Base-by-base conservation (phyloP, 23 red algal genomes). In the Gracilaria vermiculophylla region DNA sequence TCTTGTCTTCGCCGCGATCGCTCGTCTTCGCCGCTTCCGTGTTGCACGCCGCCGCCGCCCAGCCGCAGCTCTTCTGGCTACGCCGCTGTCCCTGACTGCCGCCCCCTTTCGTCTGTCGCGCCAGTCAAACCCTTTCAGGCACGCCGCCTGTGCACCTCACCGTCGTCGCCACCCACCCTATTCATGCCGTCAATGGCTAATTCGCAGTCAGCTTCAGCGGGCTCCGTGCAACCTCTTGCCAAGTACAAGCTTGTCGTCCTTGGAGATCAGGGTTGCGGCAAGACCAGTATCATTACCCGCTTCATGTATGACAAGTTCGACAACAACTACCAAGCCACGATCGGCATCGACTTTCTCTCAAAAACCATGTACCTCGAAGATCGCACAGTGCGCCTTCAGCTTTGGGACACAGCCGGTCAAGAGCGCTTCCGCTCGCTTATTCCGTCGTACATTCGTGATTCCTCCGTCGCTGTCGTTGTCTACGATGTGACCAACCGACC, bases 251-350 rank as follows among this genome's bases (percentile, higher is more conserved):
- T 98, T 14, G 96, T 98, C 23, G 94, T 98, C 65, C 72, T 98
- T 11, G 96, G 96, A 16, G 96, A 98, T 81, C 96, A 98, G 73
- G 82, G 92, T 2, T 94, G 94, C 16, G 96, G 96, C n/a, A 98
- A 98, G 88, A 98, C 96, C 12, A 94, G 89, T 62, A 98, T 98
- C 51, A 98, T 98, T 72, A 98, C 96, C 21, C 92, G 96, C 43
- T 98, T 98, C 78, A 98, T 98, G 96, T 98, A 98, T 90, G 96
- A 98, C 92, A 98, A 98, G 92, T 98, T 98, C 74, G 96, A 98
- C 56, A 93, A 92, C 85, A 98, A 93, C 79, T 98, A 98, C 73
- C 96, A 98, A 82, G 96, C 96, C 48, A 98, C 96, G 34, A 98
- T 98, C 70, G 96, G 96, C 32, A 98, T 98, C 43, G 96, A 98